Evolutionary conservation across 305 asterid species (phyloP), one percentile per base, ranked within the genome.

Genomic region (Withania somnifera): DNA sequence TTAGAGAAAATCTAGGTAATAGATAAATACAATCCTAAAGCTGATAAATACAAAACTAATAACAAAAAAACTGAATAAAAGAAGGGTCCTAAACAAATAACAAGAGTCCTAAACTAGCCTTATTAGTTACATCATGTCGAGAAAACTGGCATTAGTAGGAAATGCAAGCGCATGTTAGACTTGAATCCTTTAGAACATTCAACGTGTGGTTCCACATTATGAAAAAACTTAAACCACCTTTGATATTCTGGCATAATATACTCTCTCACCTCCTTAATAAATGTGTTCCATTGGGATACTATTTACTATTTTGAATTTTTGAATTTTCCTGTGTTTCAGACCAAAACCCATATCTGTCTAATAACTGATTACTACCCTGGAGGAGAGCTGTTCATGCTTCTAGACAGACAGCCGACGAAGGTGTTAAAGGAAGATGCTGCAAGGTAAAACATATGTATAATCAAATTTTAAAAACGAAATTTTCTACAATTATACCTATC

Each of bases 281-380:
- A 53, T 53, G 60, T 53, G 60, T 53, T 6, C 26, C 11, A 11
- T 20, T 38, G 11, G 5, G 40, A n/a, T 38, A 61, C 45, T 40
- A 20, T 42, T 22, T 54, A 64, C 38, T 60, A 58, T 61, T 61
- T 84, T 60, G 82, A 77, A 57, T 84, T 20, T 11, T 83, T 83
- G 69, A 82, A 61, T 50, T 22, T 84, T 47, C 28, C 52, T 78
- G 28, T 81, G 20, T 71, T 54, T 87, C 97, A 95, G 98, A 95
- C 99, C 40, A 91, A 90, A 78, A 93, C 97, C 66, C 99, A 95
- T 85, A 87, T 95, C 73, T 94, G 98, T 86, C 87, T 94, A 86
- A 92, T 95, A 80, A 95, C 97, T 26, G 99, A 95, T 87, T 95
- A 94, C 87, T 95, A 87, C 90, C 91, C 97, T 50, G 99, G 99